Conservation (phyloP, 1,139 yeast species). For the Maudiozyma humilis region DNA sequence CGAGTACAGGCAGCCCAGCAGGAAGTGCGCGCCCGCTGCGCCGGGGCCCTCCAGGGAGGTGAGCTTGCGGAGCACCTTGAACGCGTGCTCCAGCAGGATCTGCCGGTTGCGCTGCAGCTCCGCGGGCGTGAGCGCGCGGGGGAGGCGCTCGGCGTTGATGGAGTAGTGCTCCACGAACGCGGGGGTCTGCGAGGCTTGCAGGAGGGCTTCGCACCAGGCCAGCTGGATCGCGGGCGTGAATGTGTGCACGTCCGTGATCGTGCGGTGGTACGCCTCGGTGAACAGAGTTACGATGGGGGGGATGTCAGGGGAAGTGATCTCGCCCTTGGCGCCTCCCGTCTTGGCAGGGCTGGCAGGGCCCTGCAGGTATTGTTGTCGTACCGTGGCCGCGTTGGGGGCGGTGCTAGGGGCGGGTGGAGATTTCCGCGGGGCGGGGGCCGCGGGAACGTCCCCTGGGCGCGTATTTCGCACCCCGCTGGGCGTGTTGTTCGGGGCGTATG, state of each 20-base stretch:
- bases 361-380: background rate
- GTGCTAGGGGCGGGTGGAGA: background rate
- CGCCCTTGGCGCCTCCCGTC: no score
- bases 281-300: no score
- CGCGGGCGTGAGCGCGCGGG: conserved; percentile 34
- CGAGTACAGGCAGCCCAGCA: conserved; percentile 56
- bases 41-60: conserved; percentile 38
- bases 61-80: conserved; percentile 49
- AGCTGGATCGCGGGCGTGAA: conserved; percentile 42
- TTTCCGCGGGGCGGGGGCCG: no score
- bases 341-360: no score
- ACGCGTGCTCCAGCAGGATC: conserved; percentile 48
- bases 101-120: conserved; percentile 45
- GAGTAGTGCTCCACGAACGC: conserved; percentile 37
- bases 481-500: background rate
- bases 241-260: conserved; percentile 21
- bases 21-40: conserved; percentile 41
- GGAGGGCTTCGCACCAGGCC: conserved; percentile 42
- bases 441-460: no score
- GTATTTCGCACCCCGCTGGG: background rate
- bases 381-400: background rate
- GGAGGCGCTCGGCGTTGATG: conserved; percentile 38
- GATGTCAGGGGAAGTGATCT: no score
- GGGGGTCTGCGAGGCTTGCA: conserved; percentile 39
- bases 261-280: conserved; percentile 2